phyloP scores from a whole-genome alignment of 2,329 filamentous ascomycete species.

The Atkinsonella texensis region DNA sequence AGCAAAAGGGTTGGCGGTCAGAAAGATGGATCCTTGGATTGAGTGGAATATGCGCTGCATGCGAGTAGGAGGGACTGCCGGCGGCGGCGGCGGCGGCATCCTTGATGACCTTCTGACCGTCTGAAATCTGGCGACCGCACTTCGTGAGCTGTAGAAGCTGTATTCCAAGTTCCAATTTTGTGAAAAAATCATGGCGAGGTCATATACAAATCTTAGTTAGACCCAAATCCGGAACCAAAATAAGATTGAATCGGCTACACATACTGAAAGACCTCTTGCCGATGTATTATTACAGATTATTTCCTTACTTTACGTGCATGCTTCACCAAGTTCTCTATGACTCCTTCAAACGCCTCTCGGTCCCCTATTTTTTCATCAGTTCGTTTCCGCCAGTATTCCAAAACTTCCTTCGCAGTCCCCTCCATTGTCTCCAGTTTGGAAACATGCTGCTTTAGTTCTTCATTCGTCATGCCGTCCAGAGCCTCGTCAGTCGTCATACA shows the following conservation, averaged over 20 bases:
- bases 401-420: constrained; percentile 58
- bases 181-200: constrained; percentile 6
- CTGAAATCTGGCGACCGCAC: not conserved
- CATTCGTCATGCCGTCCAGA: constrained; percentile 63
- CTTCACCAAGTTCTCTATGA: constrained; percentile 93
- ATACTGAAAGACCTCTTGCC: not conserved
- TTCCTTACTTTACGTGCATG: constrained; percentile 79
- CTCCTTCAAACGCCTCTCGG: constrained; percentile 86
- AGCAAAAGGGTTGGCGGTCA: constrained; percentile 2
- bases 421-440: constrained; percentile 56
- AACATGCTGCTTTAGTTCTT: constrained; percentile 64
- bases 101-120: not conserved
- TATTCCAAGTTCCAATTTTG: not conserved
- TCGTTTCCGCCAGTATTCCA: constrained; percentile 80
- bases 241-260: not conserved
- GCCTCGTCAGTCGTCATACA: constrained; percentile 80
- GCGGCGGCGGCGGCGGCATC: not conserved
- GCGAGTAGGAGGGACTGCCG: not conserved
- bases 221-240: constrained; percentile 10
- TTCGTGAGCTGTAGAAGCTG: not conserved
- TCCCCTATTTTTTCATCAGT: constrained; percentile 82
- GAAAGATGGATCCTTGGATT: not conserved
- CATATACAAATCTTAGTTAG: constrained; percentile 9
- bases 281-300: constrained; percentile 22
- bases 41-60: not conserved